Evolutionary conservation across 2,329 filamentous ascomycete genomes (phyloP), one percentile per base, ranked within the genome.

Genomic region (Colletotrichum caudatum): DNA sequence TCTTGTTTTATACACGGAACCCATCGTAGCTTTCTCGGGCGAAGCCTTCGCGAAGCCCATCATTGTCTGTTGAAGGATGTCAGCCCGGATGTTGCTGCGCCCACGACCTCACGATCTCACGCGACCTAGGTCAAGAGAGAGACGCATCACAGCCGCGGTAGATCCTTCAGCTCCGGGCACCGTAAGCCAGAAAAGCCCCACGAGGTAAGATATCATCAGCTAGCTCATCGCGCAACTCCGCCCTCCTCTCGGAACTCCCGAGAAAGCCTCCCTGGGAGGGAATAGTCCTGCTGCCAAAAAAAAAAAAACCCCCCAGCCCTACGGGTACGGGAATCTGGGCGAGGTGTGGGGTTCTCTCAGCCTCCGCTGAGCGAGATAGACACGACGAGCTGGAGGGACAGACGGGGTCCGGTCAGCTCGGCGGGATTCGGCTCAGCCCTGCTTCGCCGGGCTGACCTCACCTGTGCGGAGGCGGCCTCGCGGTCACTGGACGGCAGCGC

Each of bases 381-480:
- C 44, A 60, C 33, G 23, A 14, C 46, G 46, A 29, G 46, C 60
- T 39, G 33, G 41, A 29, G 39, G 7, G 23, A 37, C 33, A 7
- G 35, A 48, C 18, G 11, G 41, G 16, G 14, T 37, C 46, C 54
- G 46, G 63, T 48, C 66, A 66, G 37, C 66, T 60, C 51, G 66
- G 54, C 11, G 8, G 26, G 56, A 44, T 39, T 6, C 23, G 53
- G 37, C 66, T 69, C 66, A 64, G 66, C 66, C 66, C 29, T 60
- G 46, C 54, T 23, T 20, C 16, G 16, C 66, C 20, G 29, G 44
- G 62, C 62, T 58, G 48, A 51, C 66, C 46, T 35, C 14, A 9
- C 53, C 33, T 18, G 33, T 56, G 11, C 20, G 20, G 16, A 33
- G 26, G 33, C 20, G 33, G 20, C 4, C 53, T 53, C 48, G 29